A percentile compares a stretch with the other conserved stretches of the same genome.
Conservation (phyloP, 306 rosid genomes). For the Dalbergia cultrata region DNA sequence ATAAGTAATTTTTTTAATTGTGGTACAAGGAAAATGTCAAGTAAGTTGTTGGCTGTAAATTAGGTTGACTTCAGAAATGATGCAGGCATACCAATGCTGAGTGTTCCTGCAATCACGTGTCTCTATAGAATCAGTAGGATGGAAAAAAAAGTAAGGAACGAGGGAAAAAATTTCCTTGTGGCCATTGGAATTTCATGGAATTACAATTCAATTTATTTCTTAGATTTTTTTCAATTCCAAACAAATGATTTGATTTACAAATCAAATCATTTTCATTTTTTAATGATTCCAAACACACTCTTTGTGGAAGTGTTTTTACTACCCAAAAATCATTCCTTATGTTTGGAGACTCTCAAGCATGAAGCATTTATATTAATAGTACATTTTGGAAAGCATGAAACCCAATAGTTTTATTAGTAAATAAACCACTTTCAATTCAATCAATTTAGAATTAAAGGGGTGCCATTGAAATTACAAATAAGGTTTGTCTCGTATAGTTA, state of each 20-base stretch:
- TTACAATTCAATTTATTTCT: too few relatives aligned
- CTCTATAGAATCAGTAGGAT: too few relatives aligned
- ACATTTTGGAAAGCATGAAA: slow-evolving; percentile 18
- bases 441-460: slow-evolving; percentile 28
- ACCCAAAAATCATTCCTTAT: background rate
- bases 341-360: background rate
- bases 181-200: too few relatives aligned
- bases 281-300: too few relatives aligned
- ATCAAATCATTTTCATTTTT: too few relatives aligned
- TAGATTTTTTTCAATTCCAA: too few relatives aligned
- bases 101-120: background rate
- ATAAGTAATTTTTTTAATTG: background rate
- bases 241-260: too few relatives aligned
- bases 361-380: background rate
- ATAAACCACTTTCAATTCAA: slow-evolving; percentile 1
- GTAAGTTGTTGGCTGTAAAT: slow-evolving; percentile 5
- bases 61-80: slow-evolving; percentile 4
- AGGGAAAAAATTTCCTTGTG: background rate
- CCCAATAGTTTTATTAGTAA: background rate
- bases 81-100: background rate
- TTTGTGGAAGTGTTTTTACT: background rate
- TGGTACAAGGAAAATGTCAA: background rate
- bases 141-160: too few relatives aligned
- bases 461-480: background rate
- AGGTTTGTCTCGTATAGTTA: too few relatives aligned